Base-by-base conservation (phyloP, 768 basidiomycete species). In the Suillus clintonianus region DNA sequence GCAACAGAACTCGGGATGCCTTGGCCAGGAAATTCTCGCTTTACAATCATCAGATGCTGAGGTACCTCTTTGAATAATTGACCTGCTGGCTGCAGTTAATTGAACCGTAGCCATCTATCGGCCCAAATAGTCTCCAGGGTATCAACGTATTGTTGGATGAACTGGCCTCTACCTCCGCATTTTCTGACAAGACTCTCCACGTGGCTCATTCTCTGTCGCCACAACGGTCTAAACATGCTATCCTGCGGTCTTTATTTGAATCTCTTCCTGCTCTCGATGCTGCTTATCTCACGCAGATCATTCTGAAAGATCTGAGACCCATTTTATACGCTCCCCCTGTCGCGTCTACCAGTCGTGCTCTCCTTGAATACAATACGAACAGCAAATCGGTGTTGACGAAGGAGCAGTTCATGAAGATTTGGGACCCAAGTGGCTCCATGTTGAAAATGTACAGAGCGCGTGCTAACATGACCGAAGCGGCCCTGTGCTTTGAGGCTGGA, bases 281-380 rank as follows among this genome's bases (percentile, higher is more conserved):
- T 2, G 80, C 86, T 1, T 84, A 89, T 65, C 78, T 96, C 55
- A 90, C 91, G 0, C 95, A 98, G 70, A 89, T 97, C 66, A 91
- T 98, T 63, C 83, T 97, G 41, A 91, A 91, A 66, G 95, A 98
- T 72, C 77, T 98, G 0, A 84, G 89, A 34, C 94, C 94, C 9
- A 72, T 96, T 1, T 72, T 95, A 1, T 92, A 92, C 67, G 89
- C 92, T 3, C 77, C 89, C 0, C 82, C 83, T 15, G 80, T 73
- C 7, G 55, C 77, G 37, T 78, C 74, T 24, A 82, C 83, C 68
- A 83, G 80, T 24, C 74, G 74, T 30, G 83, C 84, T 45, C 72
- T 94, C 51, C 77, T 80, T 56, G 70, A 82, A 61, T 87, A 83
- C 77, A 88, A 92, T 68, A 78, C 82, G 55, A 77, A 80, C 24